A percentile compares a stretch with the other conserved stretches of the same genome.
phyloP scores from a whole-genome alignment of 192 early-diverging fungal species.

The Globomyces pollinis-pini region DNA sequence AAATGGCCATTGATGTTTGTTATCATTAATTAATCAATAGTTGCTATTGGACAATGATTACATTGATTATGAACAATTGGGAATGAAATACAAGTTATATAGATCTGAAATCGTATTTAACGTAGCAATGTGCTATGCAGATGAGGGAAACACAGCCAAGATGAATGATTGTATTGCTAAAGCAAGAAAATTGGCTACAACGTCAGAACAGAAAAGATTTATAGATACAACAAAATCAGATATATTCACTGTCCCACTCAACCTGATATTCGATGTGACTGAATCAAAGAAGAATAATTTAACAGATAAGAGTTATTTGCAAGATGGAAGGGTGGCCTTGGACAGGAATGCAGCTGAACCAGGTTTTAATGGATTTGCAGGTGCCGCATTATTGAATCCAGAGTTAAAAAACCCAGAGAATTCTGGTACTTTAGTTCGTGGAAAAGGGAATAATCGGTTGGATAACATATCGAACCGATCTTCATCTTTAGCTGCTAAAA shows the following conservation, averaged over 20 bases:
- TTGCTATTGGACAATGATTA: conserved; percentile 59
- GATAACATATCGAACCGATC: no score
- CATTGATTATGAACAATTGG: conserved; percentile 94
- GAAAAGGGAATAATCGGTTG: no score
- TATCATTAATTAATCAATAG: background rate
- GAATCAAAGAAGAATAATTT: background rate
- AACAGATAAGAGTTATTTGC: background rate
- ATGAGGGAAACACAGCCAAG: background rate
- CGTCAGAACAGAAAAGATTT: background rate
- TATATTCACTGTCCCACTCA: conserved; percentile 3
- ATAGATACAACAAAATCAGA: background rate
- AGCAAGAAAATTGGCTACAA: background rate
- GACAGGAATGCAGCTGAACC: background rate
- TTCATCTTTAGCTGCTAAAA: no score
- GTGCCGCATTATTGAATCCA: conserved; percentile 1
- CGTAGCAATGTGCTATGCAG: conserved; percentile 64
- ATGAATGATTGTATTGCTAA: background rate
- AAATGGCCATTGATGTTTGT: conserved; percentile 61
- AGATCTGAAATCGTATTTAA: conserved; percentile 87
- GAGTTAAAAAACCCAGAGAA: background rate
- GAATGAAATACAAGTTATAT: conserved; percentile 80
- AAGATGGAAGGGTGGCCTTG: background rate
- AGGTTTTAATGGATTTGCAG: background rate
- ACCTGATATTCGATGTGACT: background rate
- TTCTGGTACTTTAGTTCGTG: background rate